These are phyloP conservation scores for Yarrowia sp. DNA, from an alignment of 805 yeast genomes.

Conservation along the genomic window DNA sequence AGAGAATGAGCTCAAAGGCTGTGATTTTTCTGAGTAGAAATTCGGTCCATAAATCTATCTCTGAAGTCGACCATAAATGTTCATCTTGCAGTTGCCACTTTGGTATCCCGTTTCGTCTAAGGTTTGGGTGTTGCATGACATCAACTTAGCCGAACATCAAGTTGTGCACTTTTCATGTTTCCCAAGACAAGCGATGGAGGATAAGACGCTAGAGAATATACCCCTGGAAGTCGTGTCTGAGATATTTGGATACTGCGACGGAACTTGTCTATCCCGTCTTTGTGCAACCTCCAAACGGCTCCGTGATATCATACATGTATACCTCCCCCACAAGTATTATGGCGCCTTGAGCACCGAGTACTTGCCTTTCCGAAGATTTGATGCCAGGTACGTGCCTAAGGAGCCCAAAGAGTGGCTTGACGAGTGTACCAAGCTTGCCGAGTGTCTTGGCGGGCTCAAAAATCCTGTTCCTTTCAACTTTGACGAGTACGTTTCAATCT, in stretches of 20 bases:
- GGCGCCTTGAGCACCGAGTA: constrained; percentile 1
- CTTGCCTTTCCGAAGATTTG: constrained; percentile 22
- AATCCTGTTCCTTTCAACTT: neutral
- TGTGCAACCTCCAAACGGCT: constrained; percentile 8
- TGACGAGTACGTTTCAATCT: neutral
- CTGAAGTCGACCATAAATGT: neutral
- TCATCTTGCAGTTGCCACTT: constrained; percentile 7
- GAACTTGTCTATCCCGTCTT: neutral
- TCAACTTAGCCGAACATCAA: neutral
- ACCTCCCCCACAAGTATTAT: constrained; percentile 19
- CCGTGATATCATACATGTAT: constrained; percentile 19
- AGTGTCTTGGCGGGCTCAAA: neutral
- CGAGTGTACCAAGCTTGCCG: neutral
- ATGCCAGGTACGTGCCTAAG: constrained; percentile 7
- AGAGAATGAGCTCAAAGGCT: too few relatives aligned
- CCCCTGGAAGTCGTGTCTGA: constrained; percentile 6
- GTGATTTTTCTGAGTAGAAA: neutral
- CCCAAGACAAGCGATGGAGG: neutral
- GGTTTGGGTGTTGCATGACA: neutral
- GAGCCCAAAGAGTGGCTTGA: neutral
- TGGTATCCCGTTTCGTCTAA: neutral
- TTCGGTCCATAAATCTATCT: neutral
- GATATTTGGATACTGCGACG: neutral
- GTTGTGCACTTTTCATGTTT: neutral
- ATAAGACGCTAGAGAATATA: neutral